A percentile compares a stretch with the other conserved stretches of the same genome.
phyloP scores from a whole-genome alignment of 225 moss, liverwort and hornwort species.

The Polytrichum formosum region DNA sequence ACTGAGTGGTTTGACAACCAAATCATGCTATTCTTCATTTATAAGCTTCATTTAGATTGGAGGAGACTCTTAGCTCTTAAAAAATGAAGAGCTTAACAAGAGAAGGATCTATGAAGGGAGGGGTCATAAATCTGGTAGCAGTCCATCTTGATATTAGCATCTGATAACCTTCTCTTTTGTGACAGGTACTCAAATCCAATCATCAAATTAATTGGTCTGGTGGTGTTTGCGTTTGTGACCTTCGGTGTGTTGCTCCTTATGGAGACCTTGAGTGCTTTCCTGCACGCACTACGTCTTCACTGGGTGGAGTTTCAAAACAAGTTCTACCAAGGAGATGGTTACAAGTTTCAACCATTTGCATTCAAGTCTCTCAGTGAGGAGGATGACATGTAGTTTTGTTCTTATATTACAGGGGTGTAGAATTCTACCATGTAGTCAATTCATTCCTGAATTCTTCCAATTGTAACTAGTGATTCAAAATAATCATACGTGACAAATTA shows the following conservation, averaged over 20 bases:
- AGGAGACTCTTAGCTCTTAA: not conserved
- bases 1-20: not conserved
- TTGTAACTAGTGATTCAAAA: constrained; percentile 1
- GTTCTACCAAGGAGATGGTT: constrained; percentile 87
- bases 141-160: not conserved
- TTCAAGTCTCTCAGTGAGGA: constrained; percentile 51
- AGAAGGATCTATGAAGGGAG: not conserved
- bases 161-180: not conserved
- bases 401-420: not conserved
- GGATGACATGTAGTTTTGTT: constrained; percentile 38
- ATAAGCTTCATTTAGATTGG: not conserved
- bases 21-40: not conserved
- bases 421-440: not conserved
- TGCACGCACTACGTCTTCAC: constrained; percentile 92
- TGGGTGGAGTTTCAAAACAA: constrained; percentile 99
- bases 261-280: constrained; percentile 94
- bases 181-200: constrained; percentile 77
- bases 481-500: not conserved
- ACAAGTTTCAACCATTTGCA: constrained; percentile 76
- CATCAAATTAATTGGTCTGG: constrained; percentile 66
- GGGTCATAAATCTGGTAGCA: not conserved
- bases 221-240: constrained; percentile 76
- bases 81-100: not conserved
- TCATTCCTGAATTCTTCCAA: not conserved
- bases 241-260: constrained; percentile 80